A percentile compares a stretch with the other conserved stretches of the same genome.
phyloP scores from a whole-genome alignment of 441 rosid genomes.

The Corymbia calophylla region DNA sequence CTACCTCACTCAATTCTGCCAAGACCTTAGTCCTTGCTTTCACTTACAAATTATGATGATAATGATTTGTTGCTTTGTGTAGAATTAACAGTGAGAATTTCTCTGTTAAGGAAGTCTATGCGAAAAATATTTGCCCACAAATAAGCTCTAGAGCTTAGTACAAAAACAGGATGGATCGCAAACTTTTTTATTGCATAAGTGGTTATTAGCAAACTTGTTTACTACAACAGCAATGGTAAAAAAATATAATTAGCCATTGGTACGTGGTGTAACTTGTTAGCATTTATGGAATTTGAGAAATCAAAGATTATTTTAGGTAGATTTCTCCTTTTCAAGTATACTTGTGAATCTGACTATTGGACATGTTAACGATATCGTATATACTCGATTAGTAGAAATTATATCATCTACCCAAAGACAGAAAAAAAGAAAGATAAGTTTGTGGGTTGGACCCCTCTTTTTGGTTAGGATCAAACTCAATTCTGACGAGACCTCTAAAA shows the following conservation, averaged over 20 bases:
- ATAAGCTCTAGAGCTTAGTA: background rate
- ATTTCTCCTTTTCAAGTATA: background rate
- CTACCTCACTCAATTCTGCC: background rate
- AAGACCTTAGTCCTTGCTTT: background rate
- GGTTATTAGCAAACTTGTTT: background rate
- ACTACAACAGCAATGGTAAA: too few species aligned
- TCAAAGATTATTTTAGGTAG: background rate
- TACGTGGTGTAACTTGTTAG: background rate
- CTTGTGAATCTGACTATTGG: background rate
- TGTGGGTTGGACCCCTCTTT: background rate
- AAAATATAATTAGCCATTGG: background rate
- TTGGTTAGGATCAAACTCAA: background rate
- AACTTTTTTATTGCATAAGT: background rate
- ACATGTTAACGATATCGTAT: background rate
- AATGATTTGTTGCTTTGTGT: background rate
- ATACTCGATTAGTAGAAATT: background rate
- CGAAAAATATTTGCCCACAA: background rate
- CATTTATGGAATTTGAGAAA: background rate
- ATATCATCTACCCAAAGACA: background rate
- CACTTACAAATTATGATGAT: background rate
- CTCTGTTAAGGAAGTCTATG: background rate
- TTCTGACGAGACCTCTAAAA: background rate
- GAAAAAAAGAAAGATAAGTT: background rate
- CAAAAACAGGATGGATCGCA: background rate
- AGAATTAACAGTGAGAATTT: background rate